These are phyloP conservation scores for Babesia gibsoni DNA, from an alignment of 169 alveolate species.

Conservation along the genomic window DNA sequence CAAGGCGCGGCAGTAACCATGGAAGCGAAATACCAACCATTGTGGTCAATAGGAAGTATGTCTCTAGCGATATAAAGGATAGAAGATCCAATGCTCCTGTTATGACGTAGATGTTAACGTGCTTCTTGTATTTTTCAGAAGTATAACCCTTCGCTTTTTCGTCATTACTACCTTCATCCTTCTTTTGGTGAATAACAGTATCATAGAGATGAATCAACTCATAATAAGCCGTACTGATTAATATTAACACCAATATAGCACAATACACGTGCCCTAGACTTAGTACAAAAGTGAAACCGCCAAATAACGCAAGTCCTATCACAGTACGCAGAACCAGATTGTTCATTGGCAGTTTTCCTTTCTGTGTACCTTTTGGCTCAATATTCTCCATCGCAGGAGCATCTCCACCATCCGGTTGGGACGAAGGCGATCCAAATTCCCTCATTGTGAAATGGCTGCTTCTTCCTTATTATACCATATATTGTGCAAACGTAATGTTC, in stretches of 20 bases:
- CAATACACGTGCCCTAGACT: constrained; percentile 46
- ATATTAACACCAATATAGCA: constrained; percentile 12
- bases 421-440: too few species aligned
- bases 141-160: background rate
- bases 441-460: too few species aligned
- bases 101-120: constrained; percentile 36
- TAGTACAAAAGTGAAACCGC: constrained; percentile 19
- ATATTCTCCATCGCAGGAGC: too few species aligned
- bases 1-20: constrained; percentile 77
- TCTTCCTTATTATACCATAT: too few species aligned
- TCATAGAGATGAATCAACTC: constrained; percentile 48
- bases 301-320: background rate
- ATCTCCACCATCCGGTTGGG: too few species aligned
- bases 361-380: too few species aligned
- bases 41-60: constrained; percentile 45
- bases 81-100: constrained; percentile 44
- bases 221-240: constrained; percentile 31
- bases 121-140: constrained; percentile 41
- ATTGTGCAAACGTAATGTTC: too few species aligned
- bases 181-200: constrained; percentile 26
- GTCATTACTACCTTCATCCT: constrained; percentile 12
- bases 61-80: constrained; percentile 54
- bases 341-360: too few species aligned
- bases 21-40: constrained; percentile 65
- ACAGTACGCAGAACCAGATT: constrained; percentile 15